phyloP scores from a whole-genome alignment of 352 stramenopile genomes.

The Thraustochytrium sp. region DNA sequence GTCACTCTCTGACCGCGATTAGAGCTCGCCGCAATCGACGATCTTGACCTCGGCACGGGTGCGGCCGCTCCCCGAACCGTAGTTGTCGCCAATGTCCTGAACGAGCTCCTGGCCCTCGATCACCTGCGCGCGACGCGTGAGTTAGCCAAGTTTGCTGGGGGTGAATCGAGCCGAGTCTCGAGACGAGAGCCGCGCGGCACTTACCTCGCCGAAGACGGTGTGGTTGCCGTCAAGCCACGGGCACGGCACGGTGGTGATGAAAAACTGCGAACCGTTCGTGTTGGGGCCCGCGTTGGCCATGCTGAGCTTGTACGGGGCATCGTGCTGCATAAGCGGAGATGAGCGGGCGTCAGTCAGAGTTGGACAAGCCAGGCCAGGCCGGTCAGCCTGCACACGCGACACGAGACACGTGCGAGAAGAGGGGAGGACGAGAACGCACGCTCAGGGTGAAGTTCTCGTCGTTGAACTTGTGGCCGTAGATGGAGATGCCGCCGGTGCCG shows the following conservation, averaged over 20 bases:
- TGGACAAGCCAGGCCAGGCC: neutral
- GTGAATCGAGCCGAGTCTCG: no score
- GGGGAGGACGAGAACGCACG: slow-evolving; percentile 55
- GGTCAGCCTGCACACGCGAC: neutral
- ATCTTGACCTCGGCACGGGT: slow-evolving; percentile 83
- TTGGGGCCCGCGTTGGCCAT: slow-evolving; percentile 95
- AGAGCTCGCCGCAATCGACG: slow-evolving; percentile 86
- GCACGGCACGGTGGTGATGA: slow-evolving; percentile 95
- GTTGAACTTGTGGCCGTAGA: slow-evolving; percentile 61
- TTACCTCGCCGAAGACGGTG: slow-evolving; percentile 90
- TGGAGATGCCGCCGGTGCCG: slow-evolving; percentile 71
- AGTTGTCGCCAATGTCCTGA: slow-evolving; percentile 78
- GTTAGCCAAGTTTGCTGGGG: no score
- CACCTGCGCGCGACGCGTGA: slow-evolving; percentile 63
- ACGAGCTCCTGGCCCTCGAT: slow-evolving; percentile 82
- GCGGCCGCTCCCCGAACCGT: slow-evolving; percentile 82
- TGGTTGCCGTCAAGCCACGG: slow-evolving; percentile 95
- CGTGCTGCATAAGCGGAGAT: slow-evolving; percentile 65
- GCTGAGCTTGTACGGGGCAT: slow-evolving; percentile 79
- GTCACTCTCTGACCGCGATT: no score
- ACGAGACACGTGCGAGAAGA: neutral
- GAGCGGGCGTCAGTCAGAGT: neutral
- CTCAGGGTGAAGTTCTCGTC: slow-evolving; percentile 56
- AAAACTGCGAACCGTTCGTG: slow-evolving; percentile 99
- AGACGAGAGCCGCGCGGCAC: no score